These are phyloP conservation scores for Paramyrothecium sp. DNA, from an alignment of 2,329 filamentous ascomycete genomes.

Conservation along the genomic window DNA sequence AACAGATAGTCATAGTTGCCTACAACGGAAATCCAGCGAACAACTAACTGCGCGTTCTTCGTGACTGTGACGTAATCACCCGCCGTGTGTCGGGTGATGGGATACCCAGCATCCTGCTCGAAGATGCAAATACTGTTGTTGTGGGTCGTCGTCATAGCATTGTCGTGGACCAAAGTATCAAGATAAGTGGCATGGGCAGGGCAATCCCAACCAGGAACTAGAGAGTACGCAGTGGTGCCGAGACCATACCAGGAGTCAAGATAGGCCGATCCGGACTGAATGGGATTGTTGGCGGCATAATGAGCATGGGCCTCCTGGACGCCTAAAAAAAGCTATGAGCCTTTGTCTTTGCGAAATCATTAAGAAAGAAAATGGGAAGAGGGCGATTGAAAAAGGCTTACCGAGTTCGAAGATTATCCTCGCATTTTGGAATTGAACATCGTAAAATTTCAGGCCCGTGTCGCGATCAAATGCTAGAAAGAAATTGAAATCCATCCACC, in stretches of 20 bases:
- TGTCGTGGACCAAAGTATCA: slow-evolving; percentile 43
- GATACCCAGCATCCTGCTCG: slow-evolving; percentile 47
- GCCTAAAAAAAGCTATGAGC: slow-evolving; percentile 15
- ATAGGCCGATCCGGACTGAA: slow-evolving; percentile 42
- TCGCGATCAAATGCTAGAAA: slow-evolving; percentile 49
- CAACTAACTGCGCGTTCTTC: slow-evolving; percentile 45
- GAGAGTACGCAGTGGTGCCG: slow-evolving; percentile 40
- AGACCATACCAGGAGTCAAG: slow-evolving; percentile 48
- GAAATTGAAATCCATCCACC: slow-evolving; percentile 42
- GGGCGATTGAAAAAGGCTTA: not conserved
- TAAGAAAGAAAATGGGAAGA: not conserved
- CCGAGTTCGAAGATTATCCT: slow-evolving; percentile 52
- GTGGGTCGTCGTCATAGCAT: slow-evolving; percentile 42
- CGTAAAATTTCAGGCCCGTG: slow-evolving; percentile 46
- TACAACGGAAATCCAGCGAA: slow-evolving; percentile 47
- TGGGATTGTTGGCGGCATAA: slow-evolving; percentile 47
- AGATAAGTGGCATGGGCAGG: slow-evolving; percentile 49
- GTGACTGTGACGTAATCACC: slow-evolving; percentile 38
- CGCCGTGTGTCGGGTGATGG: slow-evolving; percentile 47
- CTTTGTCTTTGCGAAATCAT: not conserved
- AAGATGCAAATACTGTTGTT: slow-evolving; percentile 55
- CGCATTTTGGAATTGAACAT: slow-evolving; percentile 54
- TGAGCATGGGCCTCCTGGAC: slow-evolving; percentile 55
- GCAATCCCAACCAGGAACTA: slow-evolving; percentile 51
- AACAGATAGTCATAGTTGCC: slow-evolving; percentile 56